Percentiles rank a stretch among this genome's conserved stretches.
These are phyloP conservation scores for Cladosporium phlei DNA, from an alignment of 2,329 filamentous ascomycete genomes.

Conservation along the genomic window DNA sequence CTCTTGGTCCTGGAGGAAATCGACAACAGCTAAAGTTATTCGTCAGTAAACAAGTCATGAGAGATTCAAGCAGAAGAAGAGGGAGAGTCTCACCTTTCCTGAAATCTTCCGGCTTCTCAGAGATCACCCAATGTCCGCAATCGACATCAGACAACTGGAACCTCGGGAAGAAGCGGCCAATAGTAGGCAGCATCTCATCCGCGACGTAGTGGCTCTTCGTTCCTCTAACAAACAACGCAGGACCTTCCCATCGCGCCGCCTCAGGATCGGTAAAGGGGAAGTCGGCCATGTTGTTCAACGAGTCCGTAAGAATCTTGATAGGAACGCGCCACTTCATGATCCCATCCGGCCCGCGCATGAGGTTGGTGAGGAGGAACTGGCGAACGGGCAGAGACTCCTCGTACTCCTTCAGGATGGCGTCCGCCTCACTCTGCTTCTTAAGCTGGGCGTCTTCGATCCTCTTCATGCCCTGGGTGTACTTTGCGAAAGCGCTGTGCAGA, in stretches of 20 bases:
- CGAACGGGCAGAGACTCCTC: constrained; percentile 72
- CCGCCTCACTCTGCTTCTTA: constrained; percentile 69
- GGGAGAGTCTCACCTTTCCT: constrained; percentile 53
- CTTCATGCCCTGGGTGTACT: constrained; percentile 81
- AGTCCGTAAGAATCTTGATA: constrained; percentile 61
- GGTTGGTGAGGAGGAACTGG: constrained; percentile 87
- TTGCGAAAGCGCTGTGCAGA: constrained; percentile 68
- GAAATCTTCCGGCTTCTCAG: constrained; percentile 79
- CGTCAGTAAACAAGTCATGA: constrained; percentile 15
- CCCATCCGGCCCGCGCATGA: constrained; percentile 55
- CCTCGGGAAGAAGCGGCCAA: constrained; percentile 75
- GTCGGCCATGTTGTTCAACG: constrained; percentile 72
- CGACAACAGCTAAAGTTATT: constrained; percentile 52
- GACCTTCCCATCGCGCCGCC: constrained; percentile 65
- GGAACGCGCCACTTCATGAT: constrained; percentile 74
- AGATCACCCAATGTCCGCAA: constrained; percentile 81
- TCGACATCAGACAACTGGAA: constrained; percentile 72
- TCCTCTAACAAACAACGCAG: constrained; percentile 73
- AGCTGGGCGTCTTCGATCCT: constrained; percentile 66
- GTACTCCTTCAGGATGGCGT: constrained; percentile 69
- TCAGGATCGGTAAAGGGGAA: constrained; percentile 79
- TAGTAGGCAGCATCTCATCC: constrained; percentile 72
- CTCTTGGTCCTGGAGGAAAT: constrained; percentile 55
- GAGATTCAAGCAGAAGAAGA: background rate
- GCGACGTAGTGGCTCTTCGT: constrained; percentile 73